Evolutionary conservation across 768 basidiomycete species (phyloP).

Genomic region (Mycena maculata): DNA sequence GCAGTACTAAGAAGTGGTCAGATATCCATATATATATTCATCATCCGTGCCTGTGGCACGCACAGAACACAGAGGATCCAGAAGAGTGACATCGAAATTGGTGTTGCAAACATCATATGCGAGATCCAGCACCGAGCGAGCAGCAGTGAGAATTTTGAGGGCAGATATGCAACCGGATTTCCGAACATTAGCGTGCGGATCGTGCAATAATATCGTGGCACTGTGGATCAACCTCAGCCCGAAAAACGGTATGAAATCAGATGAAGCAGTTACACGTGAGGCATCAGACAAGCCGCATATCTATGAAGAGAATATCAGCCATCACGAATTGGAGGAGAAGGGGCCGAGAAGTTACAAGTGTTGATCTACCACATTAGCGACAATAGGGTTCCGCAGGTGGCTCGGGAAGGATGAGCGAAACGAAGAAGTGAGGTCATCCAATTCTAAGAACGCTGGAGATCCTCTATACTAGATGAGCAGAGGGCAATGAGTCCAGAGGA

Average conservation of each 20-base stretch:
- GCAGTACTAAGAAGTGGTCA: conserved; percentile 56
- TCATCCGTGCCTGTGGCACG: conserved; percentile 34
- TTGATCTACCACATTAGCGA: conserved; percentile 66
- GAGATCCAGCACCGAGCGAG: conserved; percentile 73
- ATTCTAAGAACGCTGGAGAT: conserved; percentile 70
- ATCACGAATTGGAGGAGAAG: conserved; percentile 21
- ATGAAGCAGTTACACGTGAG: conserved; percentile 49
- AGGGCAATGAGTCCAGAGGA: no score
- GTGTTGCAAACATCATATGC: conserved; percentile 76
- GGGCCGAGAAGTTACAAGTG: conserved; percentile 59
- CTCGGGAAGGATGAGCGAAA: conserved; percentile 71
- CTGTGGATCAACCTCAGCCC: conserved; percentile 50
- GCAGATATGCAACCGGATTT: conserved; percentile 73
- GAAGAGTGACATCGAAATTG: conserved; percentile 75
- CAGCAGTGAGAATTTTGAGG: conserved; percentile 73
- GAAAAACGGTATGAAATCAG: background rate
- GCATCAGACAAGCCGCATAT: conserved; percentile 54
- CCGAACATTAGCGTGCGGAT: conserved; percentile 76
- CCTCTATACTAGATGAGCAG: conserved; percentile 52
- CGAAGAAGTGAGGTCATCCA: conserved; percentile 67
- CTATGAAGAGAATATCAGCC: conserved; percentile 12
- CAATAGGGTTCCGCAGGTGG: conserved; percentile 66
- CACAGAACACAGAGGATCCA: conserved; percentile 79
- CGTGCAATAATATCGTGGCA: conserved; percentile 77
- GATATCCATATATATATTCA: conserved; percentile 6